These are phyloP conservation scores for Penicillium sp. DNA, from an alignment of 2,329 filamentous ascomycete genomes.

Conservation along the genomic window DNA sequence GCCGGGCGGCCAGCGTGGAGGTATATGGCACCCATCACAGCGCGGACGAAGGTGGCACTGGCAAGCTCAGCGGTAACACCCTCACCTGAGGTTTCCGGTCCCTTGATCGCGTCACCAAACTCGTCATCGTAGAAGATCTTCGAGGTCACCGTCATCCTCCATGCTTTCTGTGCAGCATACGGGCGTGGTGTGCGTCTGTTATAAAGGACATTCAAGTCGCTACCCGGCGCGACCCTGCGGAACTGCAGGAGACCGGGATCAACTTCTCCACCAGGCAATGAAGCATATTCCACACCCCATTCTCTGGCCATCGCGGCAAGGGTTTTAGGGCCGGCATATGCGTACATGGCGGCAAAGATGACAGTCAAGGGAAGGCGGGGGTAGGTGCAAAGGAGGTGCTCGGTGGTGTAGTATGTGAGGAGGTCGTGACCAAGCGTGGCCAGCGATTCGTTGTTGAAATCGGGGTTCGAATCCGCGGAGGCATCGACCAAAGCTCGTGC, in stretches of 20 bases:
- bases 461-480: constrained; percentile 77
- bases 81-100: constrained; percentile 37
- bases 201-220: constrained; percentile 46
- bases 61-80: constrained; percentile 63
- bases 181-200: constrained; percentile 50
- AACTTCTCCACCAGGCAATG: constrained; percentile 85
- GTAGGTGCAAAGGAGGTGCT: constrained; percentile 86
- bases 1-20: constrained; percentile 79
- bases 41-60: constrained; percentile 77
- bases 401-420: constrained; percentile 85
- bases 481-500: constrained; percentile 84
- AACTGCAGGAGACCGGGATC: constrained; percentile 91
- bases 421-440: constrained; percentile 81
- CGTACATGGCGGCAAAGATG: constrained; percentile 82
- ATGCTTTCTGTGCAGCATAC: constrained; percentile 62
- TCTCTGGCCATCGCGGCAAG: constrained; percentile 75
- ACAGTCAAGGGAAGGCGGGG: constrained; percentile 90
- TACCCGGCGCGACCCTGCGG: constrained; percentile 56
- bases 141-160: constrained; percentile 74
- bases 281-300: constrained; percentile 92
- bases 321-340: constrained; percentile 78
- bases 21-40: constrained; percentile 83
- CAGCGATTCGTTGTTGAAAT: constrained; percentile 88
- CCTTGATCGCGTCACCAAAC: constrained; percentile 71
- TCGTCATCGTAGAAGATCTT: constrained; percentile 82